Evolutionary conservation across 2,329 filamentous ascomycete genomes (phyloP).

Genomic region (Fusarium sp.): DNA sequence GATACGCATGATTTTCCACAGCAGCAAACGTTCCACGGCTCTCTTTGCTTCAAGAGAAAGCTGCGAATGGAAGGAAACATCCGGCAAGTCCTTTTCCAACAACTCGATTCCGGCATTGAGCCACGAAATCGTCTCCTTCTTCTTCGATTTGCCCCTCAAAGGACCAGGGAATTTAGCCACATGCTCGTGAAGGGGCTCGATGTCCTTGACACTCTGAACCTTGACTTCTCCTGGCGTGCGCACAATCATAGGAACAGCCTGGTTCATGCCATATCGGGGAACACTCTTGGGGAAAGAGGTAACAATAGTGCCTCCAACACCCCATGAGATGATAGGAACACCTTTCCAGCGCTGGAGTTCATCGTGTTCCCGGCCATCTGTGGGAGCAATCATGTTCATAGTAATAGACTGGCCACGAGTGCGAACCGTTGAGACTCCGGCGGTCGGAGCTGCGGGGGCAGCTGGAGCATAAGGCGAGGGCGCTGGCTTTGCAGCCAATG

Average conservation of each 20-base stretch:
- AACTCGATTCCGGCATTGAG: constrained; percentile 78
- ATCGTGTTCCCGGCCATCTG: constrained; percentile 76
- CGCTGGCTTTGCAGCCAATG: constrained; percentile 43
- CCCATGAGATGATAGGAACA: constrained; percentile 86
- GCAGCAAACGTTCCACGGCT: constrained; percentile 79
- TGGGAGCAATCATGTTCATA: constrained; percentile 70
- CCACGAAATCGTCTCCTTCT: constrained; percentile 92
- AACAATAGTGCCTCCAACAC: constrained; percentile 83
- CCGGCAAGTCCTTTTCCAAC: constrained; percentile 71
- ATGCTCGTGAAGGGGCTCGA: constrained; percentile 76
- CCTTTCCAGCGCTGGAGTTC: constrained; percentile 91
- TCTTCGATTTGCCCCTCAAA: constrained; percentile 88
- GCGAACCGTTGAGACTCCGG: constrained; percentile 48
- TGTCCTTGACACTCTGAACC: constrained; percentile 78
- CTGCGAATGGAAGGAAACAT: constrained; percentile 60
- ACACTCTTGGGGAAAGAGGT: constrained; percentile 90
- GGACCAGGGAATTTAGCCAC: constrained; percentile 89
- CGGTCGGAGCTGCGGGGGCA: constrained; percentile 12
- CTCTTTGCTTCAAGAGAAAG: constrained; percentile 74
- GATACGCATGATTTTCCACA: constrained; percentile 87
- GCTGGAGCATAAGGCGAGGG: constrained; percentile 46
- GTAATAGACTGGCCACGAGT: constrained; percentile 65
- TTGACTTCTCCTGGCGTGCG: constrained; percentile 85
- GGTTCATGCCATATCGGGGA: constrained; percentile 83
- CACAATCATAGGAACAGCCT: constrained; percentile 79